Percentiles rank a stretch among this genome's conserved stretches.
Evolutionary conservation across 345 rosid species (phyloP).

Genomic region (Sisymbrium irio): DNA sequence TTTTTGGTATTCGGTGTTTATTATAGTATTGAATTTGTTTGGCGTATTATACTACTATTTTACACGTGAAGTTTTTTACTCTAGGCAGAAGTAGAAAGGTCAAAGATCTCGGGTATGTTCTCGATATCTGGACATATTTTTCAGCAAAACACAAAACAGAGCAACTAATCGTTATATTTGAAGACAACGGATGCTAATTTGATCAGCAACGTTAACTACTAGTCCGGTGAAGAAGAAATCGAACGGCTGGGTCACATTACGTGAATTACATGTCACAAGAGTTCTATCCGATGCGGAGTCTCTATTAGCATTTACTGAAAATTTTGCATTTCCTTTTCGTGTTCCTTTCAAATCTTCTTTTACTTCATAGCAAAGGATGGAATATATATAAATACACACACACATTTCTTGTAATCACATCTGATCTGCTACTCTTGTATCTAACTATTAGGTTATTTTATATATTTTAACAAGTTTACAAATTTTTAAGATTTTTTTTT

Average conservation of each 20-base stretch:
- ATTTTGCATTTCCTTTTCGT: not conserved
- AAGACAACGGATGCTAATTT: not conserved
- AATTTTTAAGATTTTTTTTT: not conserved
- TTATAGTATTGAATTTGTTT: not conserved
- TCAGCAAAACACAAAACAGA: not conserved
- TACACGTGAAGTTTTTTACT: slow-evolving; percentile 19
- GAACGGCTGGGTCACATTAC: slow-evolving; percentile 9
- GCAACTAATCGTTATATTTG: not conserved
- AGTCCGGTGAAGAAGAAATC: not conserved
- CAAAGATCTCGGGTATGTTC: not conserved
- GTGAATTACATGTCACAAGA: slow-evolving; percentile 16
- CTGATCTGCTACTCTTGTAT: not conserved
- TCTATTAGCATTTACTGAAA: slow-evolving; percentile 10
- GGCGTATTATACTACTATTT: not conserved
- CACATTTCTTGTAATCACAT: not conserved
- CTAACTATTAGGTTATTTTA: not conserved
- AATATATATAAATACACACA: not conserved
- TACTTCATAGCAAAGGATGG: not conserved
- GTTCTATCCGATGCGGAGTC: not conserved
- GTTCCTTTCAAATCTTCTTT: not conserved
- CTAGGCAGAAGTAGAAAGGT: not conserved
- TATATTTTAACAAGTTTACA: not conserved
- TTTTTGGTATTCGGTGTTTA: not conserved
- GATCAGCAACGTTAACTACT: not conserved
- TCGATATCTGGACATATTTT: not conserved